Evolutionary conservation across 2,329 filamentous ascomycete genomes (phyloP).

Genomic region (Beauveria sp.): DNA sequence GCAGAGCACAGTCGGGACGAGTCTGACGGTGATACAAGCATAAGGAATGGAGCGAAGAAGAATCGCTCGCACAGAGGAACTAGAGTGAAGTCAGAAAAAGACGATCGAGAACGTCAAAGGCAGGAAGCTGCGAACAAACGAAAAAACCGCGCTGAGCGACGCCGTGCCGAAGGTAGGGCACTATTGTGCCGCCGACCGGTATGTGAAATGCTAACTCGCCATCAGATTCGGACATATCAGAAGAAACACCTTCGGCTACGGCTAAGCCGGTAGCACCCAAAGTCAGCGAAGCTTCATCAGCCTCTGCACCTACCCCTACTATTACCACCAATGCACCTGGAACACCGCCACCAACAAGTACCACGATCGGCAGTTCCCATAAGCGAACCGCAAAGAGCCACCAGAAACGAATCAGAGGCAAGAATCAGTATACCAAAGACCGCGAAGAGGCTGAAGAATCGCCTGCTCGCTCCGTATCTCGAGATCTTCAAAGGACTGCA

Average conservation of each 20-base stretch:
- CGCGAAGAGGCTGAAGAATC: conserved; percentile 55
- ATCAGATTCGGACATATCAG: conserved; percentile 63
- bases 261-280: conserved; percentile 22
- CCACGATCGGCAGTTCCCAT: conserved; percentile 38
- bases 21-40: conserved; percentile 61
- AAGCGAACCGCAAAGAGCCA: conserved; percentile 56
- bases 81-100: conserved; percentile 57
- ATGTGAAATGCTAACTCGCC: conserved; percentile 12
- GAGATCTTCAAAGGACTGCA: conserved; percentile 32
- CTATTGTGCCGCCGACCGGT: background rate
- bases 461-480: conserved; percentile 48
- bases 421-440: conserved; percentile 79
- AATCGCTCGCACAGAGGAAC: conserved; percentile 52
- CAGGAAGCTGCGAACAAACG: conserved; percentile 71
- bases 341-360: conserved; percentile 38
- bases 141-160: conserved; percentile 73
- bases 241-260: conserved; percentile 53
- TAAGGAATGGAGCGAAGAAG: conserved; percentile 50
- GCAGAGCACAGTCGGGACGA: conserved; percentile 50
- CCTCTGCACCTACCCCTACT: conserved; percentile 22
- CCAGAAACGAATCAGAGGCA: conserved; percentile 60
- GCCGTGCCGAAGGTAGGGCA: conserved; percentile 67
- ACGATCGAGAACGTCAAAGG: conserved; percentile 67
- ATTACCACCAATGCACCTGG: conserved; percentile 25
- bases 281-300: conserved; percentile 22